These are phyloP conservation scores for Mortierella sp. DNA, from an alignment of 371 early-diverging fungal species.

Conservation along the genomic window DNA sequence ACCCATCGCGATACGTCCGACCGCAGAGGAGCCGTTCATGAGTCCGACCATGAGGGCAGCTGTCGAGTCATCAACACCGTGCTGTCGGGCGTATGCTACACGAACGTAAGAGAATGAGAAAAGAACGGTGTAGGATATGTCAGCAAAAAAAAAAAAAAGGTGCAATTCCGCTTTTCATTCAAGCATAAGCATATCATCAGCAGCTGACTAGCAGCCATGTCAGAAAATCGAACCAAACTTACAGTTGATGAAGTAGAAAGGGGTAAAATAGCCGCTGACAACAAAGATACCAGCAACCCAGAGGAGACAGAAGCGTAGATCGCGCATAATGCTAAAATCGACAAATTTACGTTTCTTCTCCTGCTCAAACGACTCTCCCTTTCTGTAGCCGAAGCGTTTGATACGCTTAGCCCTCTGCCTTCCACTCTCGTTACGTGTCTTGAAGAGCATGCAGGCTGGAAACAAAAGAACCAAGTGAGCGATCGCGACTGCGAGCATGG, in stretches of 20 bases:
- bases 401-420: slow-evolving; percentile 35
- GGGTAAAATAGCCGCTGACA: slow-evolving; percentile 46
- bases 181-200: not conserved
- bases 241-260: slow-evolving; percentile 52
- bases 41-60: slow-evolving; percentile 66
- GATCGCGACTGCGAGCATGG: slow-evolving; percentile 72
- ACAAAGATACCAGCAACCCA: slow-evolving; percentile 42
- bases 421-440: slow-evolving; percentile 32
- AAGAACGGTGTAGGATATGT: too few species aligned
- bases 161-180: not conserved
- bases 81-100: slow-evolving; percentile 56
- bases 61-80: slow-evolving; percentile 42
- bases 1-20: slow-evolving; percentile 76
- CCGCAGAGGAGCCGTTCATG: slow-evolving; percentile 66
- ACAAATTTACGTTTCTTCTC: slow-evolving; percentile 56
- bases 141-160: not conserved
- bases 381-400: slow-evolving; percentile 28
- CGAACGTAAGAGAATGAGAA: too few species aligned
- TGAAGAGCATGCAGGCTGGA: slow-evolving; percentile 55
- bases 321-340: slow-evolving; percentile 50
- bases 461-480: slow-evolving; percentile 61
- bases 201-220: not conserved
- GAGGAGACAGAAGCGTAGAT: slow-evolving; percentile 40
- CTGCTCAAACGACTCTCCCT: slow-evolving; percentile 45
- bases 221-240: slow-evolving; percentile 1